A percentile compares a stretch with the other conserved stretches of the same genome.
phyloP scores from a whole-genome alignment of 305 asterid genomes.

The Fraxinus baroniana region DNA sequence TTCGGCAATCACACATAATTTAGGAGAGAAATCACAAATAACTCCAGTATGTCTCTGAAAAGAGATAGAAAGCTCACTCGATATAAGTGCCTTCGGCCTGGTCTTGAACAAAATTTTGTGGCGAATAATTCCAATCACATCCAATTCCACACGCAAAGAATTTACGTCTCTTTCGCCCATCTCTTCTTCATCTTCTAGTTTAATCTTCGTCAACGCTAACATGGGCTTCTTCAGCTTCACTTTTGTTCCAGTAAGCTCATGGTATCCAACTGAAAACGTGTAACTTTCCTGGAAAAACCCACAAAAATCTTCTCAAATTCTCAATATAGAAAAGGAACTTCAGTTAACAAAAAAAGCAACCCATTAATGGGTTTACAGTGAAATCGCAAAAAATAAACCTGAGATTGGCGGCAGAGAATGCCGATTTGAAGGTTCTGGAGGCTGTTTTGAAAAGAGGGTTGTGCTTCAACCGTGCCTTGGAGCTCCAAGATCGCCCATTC shows the following conservation, averaged over 20 bases:
- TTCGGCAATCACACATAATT: background rate
- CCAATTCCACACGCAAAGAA: slow-evolving; percentile 52
- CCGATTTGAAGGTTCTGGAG: slow-evolving; percentile 80
- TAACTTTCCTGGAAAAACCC: slow-evolving; percentile 58
- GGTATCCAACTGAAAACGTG: slow-evolving; percentile 88
- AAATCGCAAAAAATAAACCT: slow-evolving; percentile 38
- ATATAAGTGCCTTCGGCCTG: slow-evolving; percentile 90
- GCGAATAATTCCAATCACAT: slow-evolving; percentile 75
- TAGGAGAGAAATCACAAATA: background rate
- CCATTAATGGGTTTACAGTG: background rate
- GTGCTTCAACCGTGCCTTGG: slow-evolving; percentile 84
- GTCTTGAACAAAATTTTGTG: slow-evolving; percentile 79
- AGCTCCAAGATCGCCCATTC: slow-evolving; percentile 95
- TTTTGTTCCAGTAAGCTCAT: slow-evolving; percentile 80
- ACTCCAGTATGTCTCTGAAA: background rate
- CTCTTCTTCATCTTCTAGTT: slow-evolving; percentile 33
- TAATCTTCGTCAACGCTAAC: slow-evolving; percentile 74
- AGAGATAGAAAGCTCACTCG: slow-evolving; percentile 41
- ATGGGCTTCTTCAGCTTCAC: slow-evolving; percentile 81
- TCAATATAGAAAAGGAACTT: background rate
- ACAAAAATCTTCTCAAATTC: background rate
- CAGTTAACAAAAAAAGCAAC: background rate
- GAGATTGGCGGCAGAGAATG: slow-evolving; percentile 80
- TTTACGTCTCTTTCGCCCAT: slow-evolving; percentile 21
- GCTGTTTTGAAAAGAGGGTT: slow-evolving; percentile 52